Conservation (phyloP, 2,329 filamentous ascomycete species). For the Chaetomiaceae sp. region DNA sequence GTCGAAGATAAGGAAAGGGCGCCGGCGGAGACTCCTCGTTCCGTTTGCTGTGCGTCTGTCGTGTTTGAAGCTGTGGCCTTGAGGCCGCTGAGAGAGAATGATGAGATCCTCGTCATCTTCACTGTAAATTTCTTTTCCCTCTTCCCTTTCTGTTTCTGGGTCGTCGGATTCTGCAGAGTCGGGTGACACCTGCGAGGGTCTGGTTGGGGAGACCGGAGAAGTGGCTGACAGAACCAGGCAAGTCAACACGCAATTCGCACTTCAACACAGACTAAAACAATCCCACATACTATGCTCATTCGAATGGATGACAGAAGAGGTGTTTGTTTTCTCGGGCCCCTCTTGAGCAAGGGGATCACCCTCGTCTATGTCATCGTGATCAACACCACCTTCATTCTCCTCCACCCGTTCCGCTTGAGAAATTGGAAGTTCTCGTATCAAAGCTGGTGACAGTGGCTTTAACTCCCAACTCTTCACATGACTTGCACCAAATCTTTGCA, state of each 20-base stretch:
- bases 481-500: not conserved
- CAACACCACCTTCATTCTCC: not conserved
- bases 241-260: not conserved
- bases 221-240: not conserved
- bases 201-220: not conserved
- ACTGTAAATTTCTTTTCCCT: no score
- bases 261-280: no score
- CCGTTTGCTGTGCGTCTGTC: not conserved
- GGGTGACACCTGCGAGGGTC: not conserved
- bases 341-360: not conserved
- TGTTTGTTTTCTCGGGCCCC: no score
- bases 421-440: not conserved
- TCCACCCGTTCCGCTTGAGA: not conserved
- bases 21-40: slow-evolving; percentile 10
- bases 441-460: not conserved
- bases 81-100: not conserved
- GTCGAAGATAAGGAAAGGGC: slow-evolving; percentile 24
- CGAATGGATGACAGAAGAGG: not conserved
- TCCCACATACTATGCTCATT: not conserved
- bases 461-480: not conserved
- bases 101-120: slow-evolving; percentile 9
- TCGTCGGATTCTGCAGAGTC: not conserved
- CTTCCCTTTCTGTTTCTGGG: not conserved
- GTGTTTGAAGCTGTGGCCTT: not conserved
- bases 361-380: not conserved